Evolutionary conservation across 352 stramenopile species (phyloP).

Genomic region (Pythium catenulatum): DNA sequence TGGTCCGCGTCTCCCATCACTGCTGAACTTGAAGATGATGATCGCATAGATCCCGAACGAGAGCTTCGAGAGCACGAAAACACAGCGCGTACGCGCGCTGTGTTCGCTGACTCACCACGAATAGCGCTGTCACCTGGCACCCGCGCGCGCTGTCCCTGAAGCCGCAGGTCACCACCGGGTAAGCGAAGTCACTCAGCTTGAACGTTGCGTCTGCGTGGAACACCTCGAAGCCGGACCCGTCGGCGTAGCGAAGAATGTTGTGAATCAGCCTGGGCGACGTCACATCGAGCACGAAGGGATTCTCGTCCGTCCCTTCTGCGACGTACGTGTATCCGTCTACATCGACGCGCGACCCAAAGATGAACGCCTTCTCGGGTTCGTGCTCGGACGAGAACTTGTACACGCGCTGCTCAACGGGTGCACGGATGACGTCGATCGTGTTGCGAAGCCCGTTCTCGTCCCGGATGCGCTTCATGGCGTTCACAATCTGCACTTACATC

Average conservation of each 20-base stretch:
- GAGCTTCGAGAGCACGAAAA: neutral
- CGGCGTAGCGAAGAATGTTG: no score
- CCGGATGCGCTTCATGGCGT: constrained; percentile 24
- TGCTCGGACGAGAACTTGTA: neutral
- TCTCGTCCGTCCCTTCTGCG: no score
- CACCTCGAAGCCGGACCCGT: no score
- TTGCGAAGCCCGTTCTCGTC: neutral
- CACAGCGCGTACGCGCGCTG: no score
- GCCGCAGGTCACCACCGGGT: no score
- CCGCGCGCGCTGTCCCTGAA: no score
- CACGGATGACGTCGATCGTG: neutral
- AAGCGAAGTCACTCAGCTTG: no score
- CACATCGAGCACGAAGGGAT: no score
- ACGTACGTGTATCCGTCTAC: neutral
- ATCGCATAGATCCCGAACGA: neutral
- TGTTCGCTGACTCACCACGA: no score
- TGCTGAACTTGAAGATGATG: neutral
- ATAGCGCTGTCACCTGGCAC: no score
- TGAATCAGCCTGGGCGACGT: no score
- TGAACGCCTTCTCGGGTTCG: neutral
- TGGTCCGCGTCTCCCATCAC: neutral
- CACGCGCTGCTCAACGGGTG: neutral
- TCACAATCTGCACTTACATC: neutral
- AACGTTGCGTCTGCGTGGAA: no score
- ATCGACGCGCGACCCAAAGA: neutral